Base-by-base conservation (phyloP, 257 asterid genomes). In the Solanum lycopersicoides region DNA sequence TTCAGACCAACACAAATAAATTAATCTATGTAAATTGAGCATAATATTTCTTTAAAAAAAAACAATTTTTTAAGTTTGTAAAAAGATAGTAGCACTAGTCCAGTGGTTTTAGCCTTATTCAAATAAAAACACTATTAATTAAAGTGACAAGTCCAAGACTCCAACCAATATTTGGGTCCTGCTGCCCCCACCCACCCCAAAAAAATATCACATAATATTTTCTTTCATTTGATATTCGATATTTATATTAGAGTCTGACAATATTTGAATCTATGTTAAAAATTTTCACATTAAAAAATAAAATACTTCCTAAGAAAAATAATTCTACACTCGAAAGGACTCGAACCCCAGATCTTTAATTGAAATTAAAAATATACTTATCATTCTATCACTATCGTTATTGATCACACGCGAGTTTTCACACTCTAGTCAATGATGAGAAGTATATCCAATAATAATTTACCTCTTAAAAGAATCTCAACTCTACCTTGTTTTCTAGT, bases 231-330 rank as follows among this genome's bases (percentile, higher is more conserved):
- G 0, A 0, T 53, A 9, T 53, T 53, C 10, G 0, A 0, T 18
- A 53, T 53, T 53, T 2, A 53, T 53, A 53, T 18, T 53, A 6
- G 0, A 53, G 2, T 16, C 0, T 18, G 1, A 53, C 10, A 5
- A 53, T 53, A 16, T 16, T 0, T 3, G 1, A 16, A 3, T 16
- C 0, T 18, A 9, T 0, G 1, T 18, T n/a, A 0, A 16, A 53
- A 16, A 6, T 0, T 53, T 18, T 18, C 11, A 53, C 0, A 53
- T 53, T 53, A 1, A 18, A 0, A 0, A 0, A 2, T 53, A 16
- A 53, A 53, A 53, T 5, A 0, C 4, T 53, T 5, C 0, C 4
- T 2, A 53, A 6, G 2, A 53, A 53, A 18, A 4, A 0, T 3
- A 18, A 53, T 9, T 18, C 4, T 16, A 18, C 0, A 53, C 20